Base-by-base conservation (phyloP, 2,329 filamentous ascomycete genomes). In the Ceratocystis diversiconidia region DNA sequence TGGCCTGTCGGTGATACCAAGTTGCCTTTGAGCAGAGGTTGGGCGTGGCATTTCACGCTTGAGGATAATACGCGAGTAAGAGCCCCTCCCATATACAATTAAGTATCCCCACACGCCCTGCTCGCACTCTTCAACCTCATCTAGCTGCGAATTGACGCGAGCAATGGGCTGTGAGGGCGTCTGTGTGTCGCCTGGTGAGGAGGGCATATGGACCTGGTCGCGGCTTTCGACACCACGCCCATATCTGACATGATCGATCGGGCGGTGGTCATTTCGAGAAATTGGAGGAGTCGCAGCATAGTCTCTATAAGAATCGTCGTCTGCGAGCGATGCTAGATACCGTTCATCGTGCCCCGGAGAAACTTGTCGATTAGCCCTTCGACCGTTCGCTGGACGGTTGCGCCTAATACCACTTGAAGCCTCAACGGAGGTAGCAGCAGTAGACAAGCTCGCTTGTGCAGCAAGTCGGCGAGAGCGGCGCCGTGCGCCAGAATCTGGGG, bases 31-130 rank as follows among this genome's bases (percentile, higher is more conserved):
- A 1, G 19, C 8, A 25, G 41, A 5, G 15, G 61, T 36, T 7
- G 86, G 79, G 15, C 83, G 74, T 0, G 87, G 84, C 72, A 91
- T 96, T 44, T 83, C 80, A 67, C 80, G 82, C 65, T 92, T 82
- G 71, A 99, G 75, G 6, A 95, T 88, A 25, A 84, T 72, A 59
- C 76, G 95, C 75, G 74, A 88, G 76, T 75, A 85, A 52, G 75
- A 86, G 64, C 87, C 83, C 63, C 82, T 81, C 72, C 92, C 86
- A 28, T 96, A 77, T 1, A 92, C 90, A 64, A 96, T 84, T 4
- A 99, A 79, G 72, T 97, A 99, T 12, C 95, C 95, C 94, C 94
- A 99, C 1, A 97, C 90, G 7, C 90, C 90, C 73, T 95, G 89
- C 59, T 83, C 80, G 68, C 79, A 84, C 76, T 96, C 91, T 72